Conservation (phyloP, 1,284 basidiomycete genomes). For the Boletus smithii region DNA sequence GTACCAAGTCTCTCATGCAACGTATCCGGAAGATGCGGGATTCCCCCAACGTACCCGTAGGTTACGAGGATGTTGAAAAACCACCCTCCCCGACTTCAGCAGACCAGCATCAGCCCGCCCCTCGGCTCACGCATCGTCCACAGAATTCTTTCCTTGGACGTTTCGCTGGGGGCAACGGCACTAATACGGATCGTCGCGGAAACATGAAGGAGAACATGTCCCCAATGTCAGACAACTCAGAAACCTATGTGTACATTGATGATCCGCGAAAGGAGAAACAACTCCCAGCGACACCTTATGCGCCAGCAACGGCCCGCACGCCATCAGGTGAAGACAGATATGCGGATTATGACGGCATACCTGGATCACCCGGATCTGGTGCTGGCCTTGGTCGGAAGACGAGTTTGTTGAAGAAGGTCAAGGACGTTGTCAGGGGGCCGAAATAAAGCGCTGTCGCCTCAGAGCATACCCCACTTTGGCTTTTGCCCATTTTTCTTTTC, state of each 20-base stretch:
- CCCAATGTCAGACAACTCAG: slow-evolving; percentile 43
- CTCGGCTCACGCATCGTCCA: slow-evolving; percentile 59
- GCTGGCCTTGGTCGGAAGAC: slow-evolving; percentile 64
- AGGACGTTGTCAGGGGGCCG: slow-evolving; percentile 60
- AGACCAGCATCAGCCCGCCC: slow-evolving; percentile 36
- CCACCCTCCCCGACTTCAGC: slow-evolving; percentile 48
- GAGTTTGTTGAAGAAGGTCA: slow-evolving; percentile 76
- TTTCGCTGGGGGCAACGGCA: slow-evolving; percentile 44
- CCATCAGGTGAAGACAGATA: slow-evolving; percentile 34
- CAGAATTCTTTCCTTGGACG: slow-evolving; percentile 75
- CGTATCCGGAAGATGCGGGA: slow-evolving; percentile 83
- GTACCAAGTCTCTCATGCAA: slow-evolving; percentile 77
- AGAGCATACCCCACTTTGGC: slow-evolving; percentile 8
- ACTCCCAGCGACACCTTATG: slow-evolving; percentile 53
- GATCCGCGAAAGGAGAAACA: slow-evolving; percentile 56
- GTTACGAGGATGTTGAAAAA: slow-evolving; percentile 41
- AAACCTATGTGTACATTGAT: slow-evolving; percentile 65
- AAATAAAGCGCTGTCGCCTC: slow-evolving; percentile 33
- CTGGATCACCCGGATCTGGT: slow-evolving; percentile 35
- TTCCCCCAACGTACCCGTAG: slow-evolving; percentile 74
- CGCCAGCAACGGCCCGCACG: slow-evolving; percentile 26
- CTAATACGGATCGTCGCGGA: slow-evolving; percentile 27
- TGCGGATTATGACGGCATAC: slow-evolving; percentile 51
- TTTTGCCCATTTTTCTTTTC: slow-evolving; percentile 2
- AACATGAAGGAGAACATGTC: slow-evolving; percentile 33